Conservation (phyloP, 2,329 filamentous ascomycete species). For the Hypoxylon sp. region DNA sequence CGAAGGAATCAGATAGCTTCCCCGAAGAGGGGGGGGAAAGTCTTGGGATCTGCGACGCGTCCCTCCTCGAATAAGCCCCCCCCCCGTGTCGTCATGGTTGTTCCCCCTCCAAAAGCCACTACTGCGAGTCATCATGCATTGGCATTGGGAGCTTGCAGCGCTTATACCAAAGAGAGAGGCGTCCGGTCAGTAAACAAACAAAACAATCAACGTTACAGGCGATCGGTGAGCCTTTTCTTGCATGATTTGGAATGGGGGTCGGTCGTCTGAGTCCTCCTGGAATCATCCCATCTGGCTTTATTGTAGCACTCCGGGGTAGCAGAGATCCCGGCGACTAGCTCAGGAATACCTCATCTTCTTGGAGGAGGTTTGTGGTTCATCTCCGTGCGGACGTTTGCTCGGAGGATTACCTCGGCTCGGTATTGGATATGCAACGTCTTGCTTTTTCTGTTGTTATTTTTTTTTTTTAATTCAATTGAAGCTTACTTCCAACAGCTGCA, state of each 20-base stretch:
- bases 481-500: slow-evolving; percentile 9
- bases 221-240: background rate
- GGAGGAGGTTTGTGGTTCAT: slow-evolving; percentile 6
- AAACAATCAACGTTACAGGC: slow-evolving; percentile 5
- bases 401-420: slow-evolving; percentile 19
- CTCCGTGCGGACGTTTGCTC: slow-evolving; percentile 5
- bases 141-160: slow-evolving; percentile 16
- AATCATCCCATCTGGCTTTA: slow-evolving; percentile 1
- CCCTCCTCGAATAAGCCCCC: slow-evolving; percentile 15
- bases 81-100: slow-evolving; percentile 20
- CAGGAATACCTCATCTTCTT: background rate
- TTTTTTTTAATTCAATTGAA: slow-evolving; percentile 9
- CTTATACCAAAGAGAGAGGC: slow-evolving; percentile 23
- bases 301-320: slow-evolving; percentile 13
- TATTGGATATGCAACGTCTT: slow-evolving; percentile 14
- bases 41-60: slow-evolving; percentile 22
- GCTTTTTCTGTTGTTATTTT: no score
- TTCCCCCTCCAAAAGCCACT: slow-evolving; percentile 23
- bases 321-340: slow-evolving; percentile 11
- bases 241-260: slow-evolving; percentile 28
- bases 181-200: slow-evolving; percentile 27
- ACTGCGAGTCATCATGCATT: slow-evolving; percentile 39
- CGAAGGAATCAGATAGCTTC: slow-evolving; percentile 25
- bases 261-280: slow-evolving; percentile 10
- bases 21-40: slow-evolving; percentile 30